phyloP scores from a whole-genome alignment of 2,329 filamentous ascomycete species.

The Trichoderma lentiforme region DNA sequence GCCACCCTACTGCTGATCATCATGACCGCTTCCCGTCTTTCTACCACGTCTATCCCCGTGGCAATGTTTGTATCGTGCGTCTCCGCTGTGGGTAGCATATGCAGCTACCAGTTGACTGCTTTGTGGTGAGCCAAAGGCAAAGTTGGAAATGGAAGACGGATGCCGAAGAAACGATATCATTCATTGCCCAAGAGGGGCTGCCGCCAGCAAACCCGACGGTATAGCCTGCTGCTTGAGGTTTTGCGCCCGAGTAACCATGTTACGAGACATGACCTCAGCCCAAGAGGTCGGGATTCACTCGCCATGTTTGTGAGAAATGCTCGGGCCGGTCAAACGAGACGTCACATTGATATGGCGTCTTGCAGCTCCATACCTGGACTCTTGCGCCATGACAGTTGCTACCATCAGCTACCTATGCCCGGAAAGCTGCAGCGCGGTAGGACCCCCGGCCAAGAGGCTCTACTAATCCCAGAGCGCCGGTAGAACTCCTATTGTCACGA shows the following conservation, averaged over 20 bases:
- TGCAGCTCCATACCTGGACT: background rate
- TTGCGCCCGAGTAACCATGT: background rate
- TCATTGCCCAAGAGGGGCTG: background rate
- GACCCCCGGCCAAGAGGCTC: background rate
- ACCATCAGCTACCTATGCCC: background rate
- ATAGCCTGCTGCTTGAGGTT: background rate
- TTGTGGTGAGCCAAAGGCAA: background rate
- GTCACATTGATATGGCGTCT: background rate
- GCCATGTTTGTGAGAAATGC: background rate
- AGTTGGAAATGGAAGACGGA: background rate
- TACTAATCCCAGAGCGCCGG: constrained; percentile 14
- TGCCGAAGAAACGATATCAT: background rate
- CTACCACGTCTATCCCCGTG: background rate
- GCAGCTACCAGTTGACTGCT: background rate
- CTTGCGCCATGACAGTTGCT: constrained; percentile 12
- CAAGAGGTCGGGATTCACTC: background rate
- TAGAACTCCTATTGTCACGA: background rate
- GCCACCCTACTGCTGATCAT: background rate
- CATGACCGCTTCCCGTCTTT: background rate
- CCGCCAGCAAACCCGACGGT: constrained; percentile 1
- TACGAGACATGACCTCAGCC: background rate
- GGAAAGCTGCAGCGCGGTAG: constrained; percentile 6
- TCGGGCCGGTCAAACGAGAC: background rate
- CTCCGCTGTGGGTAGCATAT: constrained; percentile 8
- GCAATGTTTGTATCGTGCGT: background rate